Percentiles rank a stretch among this genome's conserved stretches.
Evolutionary conservation across 139 green algal genomes (phyloP).

Genomic region (Chlamydomonas urium): DNA sequence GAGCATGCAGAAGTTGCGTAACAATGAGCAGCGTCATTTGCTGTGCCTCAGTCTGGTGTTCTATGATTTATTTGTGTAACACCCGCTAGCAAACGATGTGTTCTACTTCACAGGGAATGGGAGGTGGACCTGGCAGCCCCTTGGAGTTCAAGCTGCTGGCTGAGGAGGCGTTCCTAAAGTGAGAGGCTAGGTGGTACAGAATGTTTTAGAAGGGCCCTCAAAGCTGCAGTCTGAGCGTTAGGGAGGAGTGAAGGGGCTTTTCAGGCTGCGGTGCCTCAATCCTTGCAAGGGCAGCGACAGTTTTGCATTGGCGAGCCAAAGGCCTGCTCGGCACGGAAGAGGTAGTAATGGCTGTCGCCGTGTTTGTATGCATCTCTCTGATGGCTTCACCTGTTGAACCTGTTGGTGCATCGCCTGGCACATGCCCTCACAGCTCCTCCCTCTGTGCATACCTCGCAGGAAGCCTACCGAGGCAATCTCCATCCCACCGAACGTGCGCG

Average conservation of each 20-base stretch:
- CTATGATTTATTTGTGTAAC: too few relatives aligned
- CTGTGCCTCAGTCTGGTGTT: too few relatives aligned
- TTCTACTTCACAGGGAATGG: too few relatives aligned
- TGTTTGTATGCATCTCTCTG: too few relatives aligned
- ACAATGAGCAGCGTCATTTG: too few relatives aligned
- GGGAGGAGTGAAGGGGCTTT: background rate
- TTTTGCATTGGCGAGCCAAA: background rate
- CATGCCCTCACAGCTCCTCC: background rate
- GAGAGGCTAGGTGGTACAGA: background rate
- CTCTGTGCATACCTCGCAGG: background rate
- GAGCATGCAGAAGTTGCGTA: too few relatives aligned
- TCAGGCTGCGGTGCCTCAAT: background rate
- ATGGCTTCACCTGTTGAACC: too few relatives aligned
- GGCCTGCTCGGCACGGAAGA: too few relatives aligned
- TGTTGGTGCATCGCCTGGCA: background rate
- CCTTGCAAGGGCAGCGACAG: background rate
- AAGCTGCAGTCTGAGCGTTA: too few relatives aligned
- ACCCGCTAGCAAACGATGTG: too few relatives aligned
- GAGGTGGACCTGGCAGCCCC: too few relatives aligned
- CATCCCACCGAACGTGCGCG: conserved; percentile 19
- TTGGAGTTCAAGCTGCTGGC: conserved; percentile 12
- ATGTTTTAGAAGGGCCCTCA: background rate
- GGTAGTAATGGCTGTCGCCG: too few relatives aligned
- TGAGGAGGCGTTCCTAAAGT: conserved; percentile 2
- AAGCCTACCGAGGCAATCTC: conserved; percentile 10